Evolutionary conservation across 2,329 filamentous ascomycete species (phyloP).

Genomic region (Plenodomus tracheiphilus): DNA sequence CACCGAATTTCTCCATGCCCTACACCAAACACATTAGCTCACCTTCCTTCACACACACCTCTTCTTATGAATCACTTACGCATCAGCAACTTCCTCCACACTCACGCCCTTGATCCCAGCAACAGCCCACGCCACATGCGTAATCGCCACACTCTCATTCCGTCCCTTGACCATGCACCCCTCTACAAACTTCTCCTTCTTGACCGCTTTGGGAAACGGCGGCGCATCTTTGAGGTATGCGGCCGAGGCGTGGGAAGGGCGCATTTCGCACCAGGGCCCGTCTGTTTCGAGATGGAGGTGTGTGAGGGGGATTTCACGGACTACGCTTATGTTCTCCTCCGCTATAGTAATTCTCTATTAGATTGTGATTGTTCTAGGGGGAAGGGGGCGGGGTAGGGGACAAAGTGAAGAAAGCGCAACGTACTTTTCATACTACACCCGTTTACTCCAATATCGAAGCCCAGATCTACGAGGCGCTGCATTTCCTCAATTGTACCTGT

Average conservation of each 20-base stretch:
- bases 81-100: constrained; percentile 83
- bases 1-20: constrained; percentile 45
- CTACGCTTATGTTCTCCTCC: constrained; percentile 78
- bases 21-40: constrained; percentile 11
- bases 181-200: constrained; percentile 93
- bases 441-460: constrained; percentile 91
- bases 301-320: constrained; percentile 76
- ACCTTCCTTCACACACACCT: not conserved
- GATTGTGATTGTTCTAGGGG: too few species aligned
- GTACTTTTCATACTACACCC: constrained; percentile 89
- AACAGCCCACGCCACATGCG: constrained; percentile 83
- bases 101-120: constrained; percentile 80
- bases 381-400: not conserved
- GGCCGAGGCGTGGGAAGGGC: constrained; percentile 83
- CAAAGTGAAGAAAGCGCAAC: constrained; percentile 2
- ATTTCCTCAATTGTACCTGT: constrained; percentile 88
- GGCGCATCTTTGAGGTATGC: constrained; percentile 72
- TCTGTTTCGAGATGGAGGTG: constrained; percentile 93
- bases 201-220: constrained; percentile 77
- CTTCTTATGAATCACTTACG: constrained; percentile 50
- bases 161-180: constrained; percentile 91
- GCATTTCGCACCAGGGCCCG: constrained; percentile 94
- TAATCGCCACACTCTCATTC: constrained; percentile 89
- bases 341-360: constrained; percentile 19
- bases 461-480: constrained; percentile 74